phyloP scores from a whole-genome alignment of 1,284 basidiomycete genomes.

The Tremellales sp. region DNA sequence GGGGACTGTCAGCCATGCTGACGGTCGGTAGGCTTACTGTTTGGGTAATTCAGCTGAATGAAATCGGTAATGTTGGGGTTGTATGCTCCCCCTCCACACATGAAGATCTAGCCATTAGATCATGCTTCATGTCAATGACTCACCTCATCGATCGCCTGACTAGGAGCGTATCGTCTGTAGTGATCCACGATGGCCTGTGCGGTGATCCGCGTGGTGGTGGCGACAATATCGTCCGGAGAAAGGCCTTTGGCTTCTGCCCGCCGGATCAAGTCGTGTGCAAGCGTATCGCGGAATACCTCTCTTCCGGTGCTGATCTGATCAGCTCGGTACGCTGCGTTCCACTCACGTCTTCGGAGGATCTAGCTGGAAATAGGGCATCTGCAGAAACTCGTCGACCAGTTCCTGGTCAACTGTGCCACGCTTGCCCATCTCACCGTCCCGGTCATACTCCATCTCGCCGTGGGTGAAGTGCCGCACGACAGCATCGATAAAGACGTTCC shows the following conservation, averaged over 20 bases:
- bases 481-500: constrained; percentile 27
- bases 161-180: constrained; percentile 11
- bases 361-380: constrained; percentile 20
- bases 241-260: constrained; percentile 9
- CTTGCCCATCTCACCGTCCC: constrained; percentile 22
- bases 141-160: constrained; percentile 12
- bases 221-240: constrained; percentile 15
- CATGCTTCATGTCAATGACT: background rate
- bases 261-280: constrained; percentile 14
- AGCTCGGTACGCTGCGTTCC: background rate
- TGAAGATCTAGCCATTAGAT: constrained; percentile 18
- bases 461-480: constrained; percentile 18
- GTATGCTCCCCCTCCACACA: constrained; percentile 24
- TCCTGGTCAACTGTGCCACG: constrained; percentile 22
- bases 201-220: constrained; percentile 21
- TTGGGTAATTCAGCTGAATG: constrained; percentile 13
- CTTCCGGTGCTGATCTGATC: constrained; percentile 9
- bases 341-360: constrained; percentile 25
- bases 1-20: background rate
- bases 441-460: constrained; percentile 20
- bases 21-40: constrained; percentile 1
- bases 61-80: constrained; percentile 20
- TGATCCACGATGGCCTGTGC: constrained; percentile 16
- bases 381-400: constrained; percentile 21
- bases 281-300: constrained; percentile 19